Evolutionary conservation across 2,329 filamentous ascomycete genomes (phyloP).

Genomic region (Tolypocladium album): DNA sequence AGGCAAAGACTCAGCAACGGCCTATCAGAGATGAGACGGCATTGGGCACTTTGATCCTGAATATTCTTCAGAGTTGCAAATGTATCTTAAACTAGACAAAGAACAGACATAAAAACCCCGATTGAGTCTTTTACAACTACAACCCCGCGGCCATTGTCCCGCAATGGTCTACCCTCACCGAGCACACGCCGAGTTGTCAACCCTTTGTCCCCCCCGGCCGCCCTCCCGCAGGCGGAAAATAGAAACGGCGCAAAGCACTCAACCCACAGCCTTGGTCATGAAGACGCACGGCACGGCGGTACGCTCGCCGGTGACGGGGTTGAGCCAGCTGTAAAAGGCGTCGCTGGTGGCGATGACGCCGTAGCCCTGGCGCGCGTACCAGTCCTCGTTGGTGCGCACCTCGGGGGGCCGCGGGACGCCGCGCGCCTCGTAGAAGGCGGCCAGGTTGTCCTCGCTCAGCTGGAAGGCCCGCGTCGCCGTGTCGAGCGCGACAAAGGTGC

Average conservation of each 20-base stretch:
- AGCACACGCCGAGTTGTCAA: neutral
- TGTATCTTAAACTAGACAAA: neutral
- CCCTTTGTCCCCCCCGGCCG: neutral
- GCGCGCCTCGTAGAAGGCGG: slow-evolving; percentile 14
- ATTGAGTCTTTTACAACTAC: neutral
- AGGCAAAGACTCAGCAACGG: neutral
- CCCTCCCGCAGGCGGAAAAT: neutral
- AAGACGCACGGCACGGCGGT: slow-evolving; percentile 9
- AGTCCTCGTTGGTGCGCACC: slow-evolving; percentile 16
- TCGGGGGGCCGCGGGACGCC: slow-evolving; percentile 15
- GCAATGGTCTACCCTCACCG: neutral
- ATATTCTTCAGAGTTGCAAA: neutral
- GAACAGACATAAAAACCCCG: neutral
- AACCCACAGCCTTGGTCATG: slow-evolving; percentile 4
- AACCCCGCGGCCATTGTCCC: neutral
- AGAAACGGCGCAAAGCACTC: neutral
- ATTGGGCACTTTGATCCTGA: neutral
- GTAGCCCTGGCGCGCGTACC: slow-evolving; percentile 19
- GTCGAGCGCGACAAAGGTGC: slow-evolving; percentile 23
- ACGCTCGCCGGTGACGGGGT: slow-evolving; percentile 5
- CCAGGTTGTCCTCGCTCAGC: slow-evolving; percentile 10
- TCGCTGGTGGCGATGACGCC: slow-evolving; percentile 5
- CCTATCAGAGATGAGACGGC: neutral
- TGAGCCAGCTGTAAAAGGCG: slow-evolving; percentile 8
- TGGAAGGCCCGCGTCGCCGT: slow-evolving; percentile 19